Percentiles rank a stretch among this genome's conserved stretches.
These are phyloP conservation scores for Parsonsia alboflavescens DNA, from an alignment of 257 asterid genomes.

Conservation along the genomic window DNA sequence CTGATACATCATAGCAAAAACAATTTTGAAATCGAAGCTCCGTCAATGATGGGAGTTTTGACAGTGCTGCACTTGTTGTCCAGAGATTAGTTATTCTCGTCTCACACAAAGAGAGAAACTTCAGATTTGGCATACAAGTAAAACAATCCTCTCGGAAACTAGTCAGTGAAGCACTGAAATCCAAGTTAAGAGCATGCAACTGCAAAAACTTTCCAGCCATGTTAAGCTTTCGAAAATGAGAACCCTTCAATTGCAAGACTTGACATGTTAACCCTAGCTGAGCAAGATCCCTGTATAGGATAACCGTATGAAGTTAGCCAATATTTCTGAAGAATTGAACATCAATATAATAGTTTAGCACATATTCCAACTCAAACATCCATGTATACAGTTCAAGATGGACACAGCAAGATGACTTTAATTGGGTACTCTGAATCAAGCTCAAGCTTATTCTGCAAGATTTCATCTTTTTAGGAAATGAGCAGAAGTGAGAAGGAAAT, in stretches of 20 bases:
- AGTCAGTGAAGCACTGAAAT: conserved; percentile 79
- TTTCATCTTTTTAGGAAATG: background rate
- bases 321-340: background rate
- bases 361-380: background rate
- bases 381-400: background rate
- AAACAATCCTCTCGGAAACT: conserved; percentile 83
- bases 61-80: conserved; percentile 79
- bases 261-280: conserved; percentile 71
- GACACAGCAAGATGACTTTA: background rate
- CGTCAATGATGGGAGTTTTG: conserved; percentile 66
- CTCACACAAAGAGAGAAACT: conserved; percentile 72
- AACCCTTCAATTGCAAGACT: conserved; percentile 60
- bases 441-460: background rate
- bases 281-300: conserved; percentile 70
- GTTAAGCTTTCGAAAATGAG: conserved; percentile 78
- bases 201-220: conserved; percentile 61
- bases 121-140: conserved; percentile 74
- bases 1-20: conserved; percentile 31
- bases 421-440: background rate
- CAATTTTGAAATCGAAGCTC: conserved; percentile 78
- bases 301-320: conserved; percentile 15
- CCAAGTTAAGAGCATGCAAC: conserved; percentile 71
- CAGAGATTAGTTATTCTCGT: conserved; percentile 82
- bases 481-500: background rate
- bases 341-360: background rate